These are phyloP conservation scores for Jacaranda mimosifolia DNA, from an alignment of 257 asterid genomes.

Conservation along the genomic window DNA sequence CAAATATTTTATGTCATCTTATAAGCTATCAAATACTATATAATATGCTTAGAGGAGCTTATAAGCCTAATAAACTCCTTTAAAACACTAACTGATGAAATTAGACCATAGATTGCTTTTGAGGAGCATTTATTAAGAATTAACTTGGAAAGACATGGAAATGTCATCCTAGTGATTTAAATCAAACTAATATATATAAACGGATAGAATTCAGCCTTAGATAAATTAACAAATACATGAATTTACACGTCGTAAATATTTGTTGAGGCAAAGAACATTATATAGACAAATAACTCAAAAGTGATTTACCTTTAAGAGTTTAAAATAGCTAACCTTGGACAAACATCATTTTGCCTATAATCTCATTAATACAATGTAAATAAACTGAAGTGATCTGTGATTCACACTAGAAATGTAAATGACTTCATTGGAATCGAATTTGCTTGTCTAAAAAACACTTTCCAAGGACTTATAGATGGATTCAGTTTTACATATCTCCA, in stretches of 20 bases:
- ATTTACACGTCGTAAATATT: no score
- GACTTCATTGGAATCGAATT: not conserved
- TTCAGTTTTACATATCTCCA: no score
- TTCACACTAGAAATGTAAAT: not conserved
- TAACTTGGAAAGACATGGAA: not conserved
- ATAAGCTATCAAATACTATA: no score
- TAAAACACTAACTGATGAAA: not conserved
- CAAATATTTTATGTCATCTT: no score
- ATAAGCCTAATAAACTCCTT: no score
- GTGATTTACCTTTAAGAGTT: not conserved
- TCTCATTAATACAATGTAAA: not conserved
- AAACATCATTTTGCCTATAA: not conserved
- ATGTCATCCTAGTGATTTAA: no score
- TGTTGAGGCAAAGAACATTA: no score
- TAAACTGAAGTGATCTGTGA: not conserved
- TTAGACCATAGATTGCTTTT: not conserved
- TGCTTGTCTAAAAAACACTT: no score
- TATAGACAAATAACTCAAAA: not conserved
- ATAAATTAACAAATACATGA: no score
- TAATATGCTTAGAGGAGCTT: not conserved
- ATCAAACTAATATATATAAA: no score
- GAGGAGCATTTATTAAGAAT: not conserved
- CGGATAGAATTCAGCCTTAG: no score
- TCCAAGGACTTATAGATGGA: not conserved
- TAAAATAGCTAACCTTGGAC: not conserved